phyloP scores from a whole-genome alignment of 2,329 filamentous ascomycete species.

The Calonectria ilicicola region DNA sequence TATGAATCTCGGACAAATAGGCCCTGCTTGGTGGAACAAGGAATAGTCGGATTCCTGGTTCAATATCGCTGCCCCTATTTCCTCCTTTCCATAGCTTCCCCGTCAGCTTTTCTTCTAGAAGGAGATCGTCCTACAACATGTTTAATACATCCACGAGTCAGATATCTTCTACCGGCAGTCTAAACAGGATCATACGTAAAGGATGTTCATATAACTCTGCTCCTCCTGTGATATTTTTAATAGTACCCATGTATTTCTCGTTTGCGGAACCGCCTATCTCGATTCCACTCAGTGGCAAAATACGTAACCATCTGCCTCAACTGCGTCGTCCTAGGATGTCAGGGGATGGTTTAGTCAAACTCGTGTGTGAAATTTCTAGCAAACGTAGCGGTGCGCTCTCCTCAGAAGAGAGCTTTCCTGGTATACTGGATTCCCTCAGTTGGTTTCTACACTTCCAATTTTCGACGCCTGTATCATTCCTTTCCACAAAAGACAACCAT shows the following conservation, averaged over 20 bases:
- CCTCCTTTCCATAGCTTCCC: slow-evolving; percentile 9
- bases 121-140: slow-evolving; percentile 1
- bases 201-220: background rate
- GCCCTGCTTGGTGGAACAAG: slow-evolving; percentile 15
- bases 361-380: slow-evolving; percentile 33
- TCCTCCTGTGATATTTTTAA: background rate
- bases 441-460: no score
- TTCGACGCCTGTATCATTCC: no score
- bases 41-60: slow-evolving; percentile 15
- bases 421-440: no score
- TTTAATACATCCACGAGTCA: background rate
- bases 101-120: background rate
- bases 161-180: background rate
- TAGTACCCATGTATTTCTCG: background rate
- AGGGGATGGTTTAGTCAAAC: slow-evolving; percentile 35
- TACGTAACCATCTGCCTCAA: slow-evolving; percentile 31
- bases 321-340: slow-evolving; percentile 26
- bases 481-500: no score
- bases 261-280: slow-evolving; percentile 22
- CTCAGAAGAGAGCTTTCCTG: no score
- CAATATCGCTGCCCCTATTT: background rate
- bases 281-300: slow-evolving; percentile 38
- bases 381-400: background rate
- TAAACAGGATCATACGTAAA: background rate
- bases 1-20: background rate